Evolutionary conservation across 768 basidiomycete genomes (phyloP).

Genomic region (Lyophyllum atratum): DNA sequence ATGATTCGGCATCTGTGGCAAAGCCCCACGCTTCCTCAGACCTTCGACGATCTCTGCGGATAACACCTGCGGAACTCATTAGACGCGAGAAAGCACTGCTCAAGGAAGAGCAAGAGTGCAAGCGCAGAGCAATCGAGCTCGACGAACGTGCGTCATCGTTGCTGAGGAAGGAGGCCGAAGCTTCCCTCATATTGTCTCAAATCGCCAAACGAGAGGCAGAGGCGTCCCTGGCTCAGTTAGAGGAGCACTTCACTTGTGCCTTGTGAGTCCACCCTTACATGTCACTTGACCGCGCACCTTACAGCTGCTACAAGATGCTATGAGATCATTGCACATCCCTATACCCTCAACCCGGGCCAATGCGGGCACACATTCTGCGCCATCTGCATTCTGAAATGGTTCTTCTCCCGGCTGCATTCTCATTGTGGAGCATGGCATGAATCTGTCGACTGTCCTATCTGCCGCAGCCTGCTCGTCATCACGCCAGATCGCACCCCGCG

Average conservation of each 20-base stretch:
- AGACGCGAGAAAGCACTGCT: constrained; percentile 37
- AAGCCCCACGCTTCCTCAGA: constrained; percentile 23
- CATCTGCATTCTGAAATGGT: constrained; percentile 67
- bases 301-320: constrained; percentile 48
- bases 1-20: constrained; percentile 4
- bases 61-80: constrained; percentile 39
- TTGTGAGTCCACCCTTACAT: constrained; percentile 43
- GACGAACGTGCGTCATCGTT: constrained; percentile 41
- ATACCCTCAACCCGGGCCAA: constrained; percentile 49
- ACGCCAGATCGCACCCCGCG: constrained; percentile 57
- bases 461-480: constrained; percentile 53
- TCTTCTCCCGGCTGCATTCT: constrained; percentile 65
- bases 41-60: constrained; percentile 39
- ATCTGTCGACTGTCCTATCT: constrained; percentile 66
- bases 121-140: constrained; percentile 35
- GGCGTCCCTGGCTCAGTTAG: constrained; percentile 50
- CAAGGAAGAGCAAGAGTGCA: constrained; percentile 41
- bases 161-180: constrained; percentile 43
- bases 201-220: constrained; percentile 43
- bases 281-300: background rate
- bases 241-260: constrained; percentile 66
- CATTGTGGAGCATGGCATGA: constrained; percentile 71
- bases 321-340: constrained; percentile 65
- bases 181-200: constrained; percentile 39
- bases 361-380: constrained; percentile 76